Percentiles rank a stretch among this genome's conserved stretches.
These are phyloP conservation scores for Erucastrum elatum DNA, from an alignment of 345 rosid genomes.

Conservation along the genomic window DNA sequence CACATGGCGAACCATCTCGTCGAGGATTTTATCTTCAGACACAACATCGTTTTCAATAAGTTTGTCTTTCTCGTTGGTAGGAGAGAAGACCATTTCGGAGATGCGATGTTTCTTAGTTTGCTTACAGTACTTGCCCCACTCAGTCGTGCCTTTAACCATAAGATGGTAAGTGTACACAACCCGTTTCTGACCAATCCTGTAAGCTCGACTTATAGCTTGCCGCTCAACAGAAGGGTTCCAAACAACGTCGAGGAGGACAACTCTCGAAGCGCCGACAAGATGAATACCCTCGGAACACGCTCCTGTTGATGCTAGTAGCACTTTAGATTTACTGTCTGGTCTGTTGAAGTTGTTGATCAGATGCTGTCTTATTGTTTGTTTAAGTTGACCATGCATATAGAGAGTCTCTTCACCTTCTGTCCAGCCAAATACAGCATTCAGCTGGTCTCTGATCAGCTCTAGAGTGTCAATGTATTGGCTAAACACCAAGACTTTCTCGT, in stretches of 20 bases:
- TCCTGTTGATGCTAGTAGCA: conserved; percentile 70
- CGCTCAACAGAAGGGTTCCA: conserved; percentile 89
- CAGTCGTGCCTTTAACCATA: conserved; percentile 52
- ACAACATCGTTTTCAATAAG: conserved; percentile 7
- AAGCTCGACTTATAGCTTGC: conserved; percentile 85
- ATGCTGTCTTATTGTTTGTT: conserved; percentile 46
- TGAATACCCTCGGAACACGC: conserved; percentile 80
- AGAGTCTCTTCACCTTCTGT: conserved; percentile 47
- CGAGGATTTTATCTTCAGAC: conserved; percentile 44
- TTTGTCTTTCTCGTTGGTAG: conserved; percentile 34
- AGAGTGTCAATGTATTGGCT: conserved; percentile 61
- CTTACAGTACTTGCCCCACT: conserved; percentile 49
- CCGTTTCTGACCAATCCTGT: conserved; percentile 67
- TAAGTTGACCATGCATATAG: conserved; percentile 50
- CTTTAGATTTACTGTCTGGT: conserved; percentile 50
- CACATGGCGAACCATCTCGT: conserved; percentile 39
- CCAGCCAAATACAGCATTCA: conserved; percentile 50
- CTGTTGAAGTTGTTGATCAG: conserved; percentile 58
- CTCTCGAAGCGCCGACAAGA: conserved; percentile 84
- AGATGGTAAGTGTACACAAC: conserved; percentile 71
- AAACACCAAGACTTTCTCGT: conserved; percentile 73
- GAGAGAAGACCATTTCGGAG: conserved; percentile 58
- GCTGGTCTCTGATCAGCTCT: conserved; percentile 47
- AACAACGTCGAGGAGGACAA: conserved; percentile 72
- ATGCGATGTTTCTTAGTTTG: conserved; percentile 56